A percentile compares a stretch with the other conserved stretches of the same genome.
Conservation (phyloP, 495 filamentous ascomycete genomes). For the Bryoglossum gracile region DNA sequence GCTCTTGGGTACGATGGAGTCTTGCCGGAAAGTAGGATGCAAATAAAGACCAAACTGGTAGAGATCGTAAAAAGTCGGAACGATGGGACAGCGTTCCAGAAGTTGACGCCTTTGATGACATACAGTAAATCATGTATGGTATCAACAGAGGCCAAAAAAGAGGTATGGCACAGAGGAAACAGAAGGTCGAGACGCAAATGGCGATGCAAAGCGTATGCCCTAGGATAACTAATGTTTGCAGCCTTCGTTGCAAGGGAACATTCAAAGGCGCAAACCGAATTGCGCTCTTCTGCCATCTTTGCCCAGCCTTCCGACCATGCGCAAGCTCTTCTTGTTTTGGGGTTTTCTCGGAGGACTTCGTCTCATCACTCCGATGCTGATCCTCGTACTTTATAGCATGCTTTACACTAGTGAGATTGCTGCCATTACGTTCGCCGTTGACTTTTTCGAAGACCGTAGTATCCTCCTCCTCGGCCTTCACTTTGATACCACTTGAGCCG, state of each 20-base stretch:
- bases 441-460: slow-evolving; percentile 9
- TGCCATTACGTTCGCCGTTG: slow-evolving; percentile 8
- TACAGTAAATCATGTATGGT: slow-evolving; percentile 79
- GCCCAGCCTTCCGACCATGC: slow-evolving; percentile 22
- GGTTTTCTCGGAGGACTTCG: slow-evolving; percentile 2
- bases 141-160: slow-evolving; percentile 85
- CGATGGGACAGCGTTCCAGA: slow-evolving; percentile 69
- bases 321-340: slow-evolving; percentile 8
- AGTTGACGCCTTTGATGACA: slow-evolving; percentile 67
- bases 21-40: slow-evolving; percentile 86
- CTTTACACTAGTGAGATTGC: slow-evolving; percentile 17
- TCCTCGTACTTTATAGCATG: slow-evolving; percentile 10
- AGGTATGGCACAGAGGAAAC: slow-evolving; percentile 84
- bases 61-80: slow-evolving; percentile 62
- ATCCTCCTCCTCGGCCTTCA: slow-evolving; percentile 2
- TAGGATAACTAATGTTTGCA: slow-evolving; percentile 83
- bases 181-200: slow-evolving; percentile 70
- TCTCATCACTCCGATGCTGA: background rate
- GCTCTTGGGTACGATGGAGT: slow-evolving; percentile 73
- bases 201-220: slow-evolving; percentile 79
- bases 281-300: slow-evolving; percentile 23
- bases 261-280: slow-evolving; percentile 83
- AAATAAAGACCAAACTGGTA: slow-evolving; percentile 80
- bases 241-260: slow-evolving; percentile 73
- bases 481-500: background rate